These are phyloP conservation scores for Hanseniaspora taiwanica DNA, from an alignment of 805 yeast species.

Conservation along the genomic window DNA sequence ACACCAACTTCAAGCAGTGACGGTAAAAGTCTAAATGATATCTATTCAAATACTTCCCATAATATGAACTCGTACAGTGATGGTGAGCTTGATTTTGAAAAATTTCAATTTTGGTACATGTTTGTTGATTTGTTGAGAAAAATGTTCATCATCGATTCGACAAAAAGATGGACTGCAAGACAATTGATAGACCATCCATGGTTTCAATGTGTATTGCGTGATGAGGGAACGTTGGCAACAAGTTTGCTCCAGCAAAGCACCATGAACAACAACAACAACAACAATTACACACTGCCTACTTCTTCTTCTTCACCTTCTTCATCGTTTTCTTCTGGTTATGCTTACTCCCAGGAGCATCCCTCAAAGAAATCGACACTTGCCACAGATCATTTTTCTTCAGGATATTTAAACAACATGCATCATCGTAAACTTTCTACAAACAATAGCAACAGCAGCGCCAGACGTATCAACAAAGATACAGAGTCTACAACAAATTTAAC, in stretches of 20 bases:
- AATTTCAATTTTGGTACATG: conserved; percentile 72
- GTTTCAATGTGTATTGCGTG: conserved; percentile 51
- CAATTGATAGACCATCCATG: conserved; percentile 76
- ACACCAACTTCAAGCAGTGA: conserved; percentile 1
- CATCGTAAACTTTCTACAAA: no score
- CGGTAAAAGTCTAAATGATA: no score
- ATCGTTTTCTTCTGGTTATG: no score
- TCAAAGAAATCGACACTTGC: no score
- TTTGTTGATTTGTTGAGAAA: conserved; percentile 57
- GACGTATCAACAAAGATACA: not conserved
- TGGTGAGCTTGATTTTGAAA: conserved; percentile 37
- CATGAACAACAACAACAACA: not conserved
- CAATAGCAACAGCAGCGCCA: no score
- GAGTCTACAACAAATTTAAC: not conserved
- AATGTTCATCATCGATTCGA: conserved; percentile 60
- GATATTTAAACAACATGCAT: no score
- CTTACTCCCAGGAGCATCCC: no score
- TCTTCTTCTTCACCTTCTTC: no score
- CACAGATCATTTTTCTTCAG: no score
- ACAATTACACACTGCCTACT: no score
- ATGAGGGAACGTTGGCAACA: conserved; percentile 29
- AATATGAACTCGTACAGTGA: no score
- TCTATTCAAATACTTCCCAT: no score
- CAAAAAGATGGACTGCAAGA: conserved; percentile 56
- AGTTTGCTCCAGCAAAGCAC: not conserved